Conservation (phyloP, 345 rosid species). For the Kernera saxatilis region DNA sequence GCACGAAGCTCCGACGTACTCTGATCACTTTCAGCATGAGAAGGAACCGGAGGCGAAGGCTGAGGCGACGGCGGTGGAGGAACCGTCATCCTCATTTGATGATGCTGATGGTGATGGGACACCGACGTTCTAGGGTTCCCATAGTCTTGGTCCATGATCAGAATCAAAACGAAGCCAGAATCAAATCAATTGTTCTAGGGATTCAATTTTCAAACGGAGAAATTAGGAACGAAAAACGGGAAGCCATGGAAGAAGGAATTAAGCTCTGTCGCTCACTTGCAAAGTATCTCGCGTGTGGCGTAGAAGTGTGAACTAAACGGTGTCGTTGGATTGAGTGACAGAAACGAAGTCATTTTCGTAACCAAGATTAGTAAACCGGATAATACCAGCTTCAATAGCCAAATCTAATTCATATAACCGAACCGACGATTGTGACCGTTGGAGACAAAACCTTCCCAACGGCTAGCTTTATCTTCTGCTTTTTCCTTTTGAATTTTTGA, state of each 20-base stretch:
- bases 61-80: conserved; percentile 45
- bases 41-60: conserved; percentile 41
- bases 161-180: background rate
- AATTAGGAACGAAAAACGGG: background rate
- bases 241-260: conserved; percentile 12
- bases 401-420: background rate
- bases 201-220: conserved; percentile 1
- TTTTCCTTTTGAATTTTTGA: background rate
- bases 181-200: background rate
- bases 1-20: conserved; percentile 67
- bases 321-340: background rate
- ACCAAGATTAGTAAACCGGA: background rate
- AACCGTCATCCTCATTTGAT: conserved; percentile 32
- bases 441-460: conserved; percentile 19
- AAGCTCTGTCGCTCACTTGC: background rate
- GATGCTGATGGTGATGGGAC: conserved; percentile 30
- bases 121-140: conserved; percentile 30
- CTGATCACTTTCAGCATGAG: conserved; percentile 60
- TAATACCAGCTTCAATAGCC: background rate
- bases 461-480: conserved; percentile 18
- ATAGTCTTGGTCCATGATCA: conserved; percentile 15
- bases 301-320: background rate
- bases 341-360: background rate
- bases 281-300: background rate
- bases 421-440: conserved; percentile 29